Evolutionary conservation across 495 filamentous ascomycete species (phyloP).

Genomic region (Elasticomyces elasticus): DNA sequence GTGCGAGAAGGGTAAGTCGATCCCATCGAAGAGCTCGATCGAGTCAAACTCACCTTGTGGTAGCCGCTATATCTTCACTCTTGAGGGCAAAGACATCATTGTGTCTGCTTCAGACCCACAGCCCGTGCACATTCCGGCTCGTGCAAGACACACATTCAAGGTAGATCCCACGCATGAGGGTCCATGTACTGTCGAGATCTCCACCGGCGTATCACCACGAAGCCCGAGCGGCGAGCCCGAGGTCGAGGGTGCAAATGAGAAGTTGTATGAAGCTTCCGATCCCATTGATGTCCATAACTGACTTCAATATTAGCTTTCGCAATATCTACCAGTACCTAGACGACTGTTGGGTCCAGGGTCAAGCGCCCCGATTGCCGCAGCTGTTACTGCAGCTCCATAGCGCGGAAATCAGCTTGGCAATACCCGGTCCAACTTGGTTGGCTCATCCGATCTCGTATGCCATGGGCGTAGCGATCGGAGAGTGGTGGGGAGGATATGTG

Average conservation of each 20-base stretch:
- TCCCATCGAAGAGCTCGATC: background rate
- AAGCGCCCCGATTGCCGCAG: conserved; percentile 4
- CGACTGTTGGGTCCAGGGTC: conserved; percentile 9
- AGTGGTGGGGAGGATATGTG: conserved; percentile 7
- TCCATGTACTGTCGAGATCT: conserved; percentile 11
- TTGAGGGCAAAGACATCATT: conserved; percentile 11
- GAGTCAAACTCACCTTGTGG: background rate
- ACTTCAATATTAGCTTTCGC: conserved; percentile 5
- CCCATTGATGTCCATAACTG: background rate
- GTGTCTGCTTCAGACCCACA: conserved; percentile 9
- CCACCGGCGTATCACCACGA: conserved; percentile 7
- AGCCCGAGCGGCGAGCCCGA: conserved; percentile 4
- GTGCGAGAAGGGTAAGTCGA: conserved; percentile 10
- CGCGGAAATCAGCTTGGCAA: conserved; percentile 14
- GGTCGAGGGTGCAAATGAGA: conserved; percentile 6
- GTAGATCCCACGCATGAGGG: conserved; percentile 9
- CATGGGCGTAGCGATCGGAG: conserved; percentile 7
- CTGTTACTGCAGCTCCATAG: conserved; percentile 7
- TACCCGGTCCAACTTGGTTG: conserved; percentile 11
- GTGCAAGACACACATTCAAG: conserved; percentile 13
- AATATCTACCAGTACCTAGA: conserved; percentile 16
- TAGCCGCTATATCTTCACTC: conserved; percentile 15
- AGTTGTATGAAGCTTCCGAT: conserved; percentile 3
- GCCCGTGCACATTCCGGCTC: conserved; percentile 6
- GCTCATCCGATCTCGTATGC: conserved; percentile 7